These are phyloP conservation scores for Phytopythium cucurbitacearum DNA, from an alignment of 352 stramenopile genomes.

Conservation along the genomic window DNA sequence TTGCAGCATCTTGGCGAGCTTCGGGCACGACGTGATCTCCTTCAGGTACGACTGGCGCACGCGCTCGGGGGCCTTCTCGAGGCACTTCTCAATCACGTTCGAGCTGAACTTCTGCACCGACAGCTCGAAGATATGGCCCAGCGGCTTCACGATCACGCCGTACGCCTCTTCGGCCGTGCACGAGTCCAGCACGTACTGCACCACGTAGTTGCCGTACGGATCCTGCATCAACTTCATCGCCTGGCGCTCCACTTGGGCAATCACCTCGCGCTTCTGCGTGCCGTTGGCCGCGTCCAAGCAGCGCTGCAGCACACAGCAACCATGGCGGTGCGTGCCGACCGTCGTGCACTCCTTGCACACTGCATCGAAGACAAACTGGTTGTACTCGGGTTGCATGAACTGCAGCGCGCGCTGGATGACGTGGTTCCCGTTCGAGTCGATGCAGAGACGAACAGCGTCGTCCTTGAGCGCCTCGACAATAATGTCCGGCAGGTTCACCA, in stretches of 20 bases:
- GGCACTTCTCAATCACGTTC: slow-evolving; percentile 99
- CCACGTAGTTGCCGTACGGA: slow-evolving; percentile 90
- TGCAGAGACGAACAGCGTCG: slow-evolving; percentile 93
- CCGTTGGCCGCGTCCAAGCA: slow-evolving; percentile 93
- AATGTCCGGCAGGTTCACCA: slow-evolving; percentile 76
- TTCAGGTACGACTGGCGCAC: slow-evolving; percentile 74
- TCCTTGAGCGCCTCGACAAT: slow-evolving; percentile 94
- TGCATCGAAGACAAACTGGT: slow-evolving; percentile 97
- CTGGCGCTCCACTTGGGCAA: slow-evolving; percentile 94
- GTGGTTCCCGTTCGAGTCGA: slow-evolving; percentile 98
- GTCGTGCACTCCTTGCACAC: slow-evolving; percentile 94
- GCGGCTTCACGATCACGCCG: slow-evolving; percentile 75
- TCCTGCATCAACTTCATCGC: slow-evolving; percentile 96
- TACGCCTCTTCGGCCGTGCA: slow-evolving; percentile 80
- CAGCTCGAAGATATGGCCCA: slow-evolving; percentile 93
- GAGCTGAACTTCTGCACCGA: slow-evolving; percentile 99
- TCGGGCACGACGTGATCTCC: slow-evolving; percentile 69
- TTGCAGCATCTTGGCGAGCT: slow-evolving; percentile 94
- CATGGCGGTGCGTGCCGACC: slow-evolving; percentile 95
- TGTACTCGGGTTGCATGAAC: slow-evolving; percentile 92
- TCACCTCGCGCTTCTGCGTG: slow-evolving; percentile 84
- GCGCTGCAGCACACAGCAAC: slow-evolving; percentile 96
- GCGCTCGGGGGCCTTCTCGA: slow-evolving; percentile 89
- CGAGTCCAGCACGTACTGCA: slow-evolving; percentile 90
- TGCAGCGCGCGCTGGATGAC: slow-evolving; percentile 97